Evolutionary conservation across 352 stramenopile genomes (phyloP).

Genomic region (Phytophthora boehmeriae): DNA sequence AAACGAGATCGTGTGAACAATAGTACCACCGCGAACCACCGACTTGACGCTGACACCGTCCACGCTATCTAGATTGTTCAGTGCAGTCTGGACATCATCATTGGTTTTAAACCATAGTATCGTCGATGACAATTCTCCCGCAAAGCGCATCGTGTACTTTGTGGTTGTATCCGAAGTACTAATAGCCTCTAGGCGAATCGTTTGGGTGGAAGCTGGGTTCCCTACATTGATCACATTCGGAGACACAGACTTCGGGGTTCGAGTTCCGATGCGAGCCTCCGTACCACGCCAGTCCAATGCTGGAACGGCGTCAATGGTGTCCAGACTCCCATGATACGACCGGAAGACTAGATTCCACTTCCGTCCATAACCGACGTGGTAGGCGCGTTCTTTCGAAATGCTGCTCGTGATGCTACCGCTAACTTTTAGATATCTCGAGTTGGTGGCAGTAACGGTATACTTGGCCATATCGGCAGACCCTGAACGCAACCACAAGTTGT

Average conservation of each 20-base stretch:
- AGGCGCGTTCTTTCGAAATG: constrained; percentile 42
- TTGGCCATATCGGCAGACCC: constrained; percentile 50
- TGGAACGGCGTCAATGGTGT: constrained; percentile 64
- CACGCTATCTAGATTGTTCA: constrained; percentile 54
- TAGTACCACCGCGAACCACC: constrained; percentile 47
- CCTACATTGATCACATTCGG: constrained; percentile 54
- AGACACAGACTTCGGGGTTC: constrained; percentile 39
- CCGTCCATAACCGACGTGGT: constrained; percentile 48
- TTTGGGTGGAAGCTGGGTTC: constrained; percentile 60
- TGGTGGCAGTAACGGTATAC: constrained; percentile 40
- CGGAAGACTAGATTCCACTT: constrained; percentile 76
- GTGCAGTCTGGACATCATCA: constrained; percentile 39
- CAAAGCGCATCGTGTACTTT: constrained; percentile 65
- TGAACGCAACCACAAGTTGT: constrained; percentile 65
- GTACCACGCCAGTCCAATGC: constrained; percentile 67
- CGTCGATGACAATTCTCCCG: constrained; percentile 37
- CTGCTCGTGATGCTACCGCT: constrained; percentile 49
- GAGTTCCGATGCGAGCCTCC: constrained; percentile 50
- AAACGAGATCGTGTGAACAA: constrained; percentile 87
- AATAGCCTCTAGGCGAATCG: constrained; percentile 53
- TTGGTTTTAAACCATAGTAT: constrained; percentile 48
- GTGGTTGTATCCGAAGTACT: constrained; percentile 27
- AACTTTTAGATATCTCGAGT: constrained; percentile 48
- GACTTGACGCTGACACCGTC: constrained; percentile 62
- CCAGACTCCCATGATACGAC: constrained; percentile 59